Base-by-base conservation (phyloP, 2,329 filamentous ascomycete species). In the Alternaria postmessia region DNA sequence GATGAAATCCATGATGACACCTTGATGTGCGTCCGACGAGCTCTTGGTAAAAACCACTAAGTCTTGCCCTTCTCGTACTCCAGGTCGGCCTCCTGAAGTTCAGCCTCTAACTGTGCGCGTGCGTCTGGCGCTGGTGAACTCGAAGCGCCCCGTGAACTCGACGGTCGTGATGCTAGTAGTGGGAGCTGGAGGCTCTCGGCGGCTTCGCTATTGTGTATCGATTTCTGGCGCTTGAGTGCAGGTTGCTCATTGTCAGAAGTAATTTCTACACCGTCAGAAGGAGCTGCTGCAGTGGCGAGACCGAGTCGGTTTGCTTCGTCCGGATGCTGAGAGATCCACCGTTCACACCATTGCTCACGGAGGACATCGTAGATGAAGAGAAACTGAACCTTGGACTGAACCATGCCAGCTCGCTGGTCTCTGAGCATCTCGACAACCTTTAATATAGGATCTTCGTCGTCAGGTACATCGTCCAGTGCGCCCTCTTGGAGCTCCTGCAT, bases 321-420 rank as follows among this genome's bases (percentile, higher is more conserved):
- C 0, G 75, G 73, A 44, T 76, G 64, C 20, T 61, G 56, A 42
- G 57, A 53, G 39, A 71, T 71, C 76, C 77, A 79, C 34, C 79
- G 72, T 34, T 91, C 88, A 62, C 88, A 81, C 89, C 91, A 94
- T 54, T 88, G 82, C 75, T 93, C 90, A 52, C 88, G 86, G 71
- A 97, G 78, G 1, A 96, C 92, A 72, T 93, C 88, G 80, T 99
- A 98, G 58, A 99, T 87, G 76, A 98, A 97, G 38, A 87, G 80
- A 71, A 91, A 95, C 77, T 99, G 95, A 48, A 85, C 77, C 69
- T 94, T 91, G 46, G 91, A 90, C 80, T 98, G 95, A 5, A 99
- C 95, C 95, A 99, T 99, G 80, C 90, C 92, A 82, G 92, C 91
- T 18, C 95, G 87, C 82, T 99, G 95, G 77, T 94, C 88, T 44